Evolutionary conservation across 352 stramenopile genomes (phyloP).

Genomic region (Phytophthora sp.): DNA sequence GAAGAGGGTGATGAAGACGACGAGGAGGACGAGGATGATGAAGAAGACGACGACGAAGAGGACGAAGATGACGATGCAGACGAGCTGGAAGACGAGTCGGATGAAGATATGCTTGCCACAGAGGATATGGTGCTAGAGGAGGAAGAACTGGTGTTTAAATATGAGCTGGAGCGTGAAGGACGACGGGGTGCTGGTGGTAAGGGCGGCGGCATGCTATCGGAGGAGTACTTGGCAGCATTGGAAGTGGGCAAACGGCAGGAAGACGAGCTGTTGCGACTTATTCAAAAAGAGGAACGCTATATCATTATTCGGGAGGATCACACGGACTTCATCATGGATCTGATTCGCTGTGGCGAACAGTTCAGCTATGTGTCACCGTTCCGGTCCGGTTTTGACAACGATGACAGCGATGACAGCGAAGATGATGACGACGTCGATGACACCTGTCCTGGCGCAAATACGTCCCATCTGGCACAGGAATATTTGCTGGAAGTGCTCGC

Average conservation of each 20-base stretch:
- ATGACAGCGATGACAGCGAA: slow-evolving; percentile 50
- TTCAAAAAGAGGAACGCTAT: slow-evolving; percentile 82
- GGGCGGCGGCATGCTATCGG: slow-evolving; percentile 48
- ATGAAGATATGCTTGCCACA: slow-evolving; percentile 45
- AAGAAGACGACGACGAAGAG: slow-evolving; percentile 60
- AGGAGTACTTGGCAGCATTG: slow-evolving; percentile 69
- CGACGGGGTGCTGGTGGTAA: slow-evolving; percentile 27
- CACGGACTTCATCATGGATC: slow-evolving; percentile 81
- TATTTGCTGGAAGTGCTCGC: slow-evolving; percentile 80
- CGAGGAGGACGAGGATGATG: slow-evolving; percentile 59
- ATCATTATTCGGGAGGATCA: slow-evolving; percentile 87
- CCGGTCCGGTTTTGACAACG: slow-evolving; percentile 43
- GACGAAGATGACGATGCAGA: slow-evolving; percentile 39
- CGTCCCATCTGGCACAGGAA: slow-evolving; percentile 76
- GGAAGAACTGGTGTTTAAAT: slow-evolving; percentile 76
- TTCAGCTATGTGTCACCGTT: slow-evolving; percentile 72
- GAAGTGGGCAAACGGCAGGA: slow-evolving; percentile 73
- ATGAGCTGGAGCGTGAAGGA: slow-evolving; percentile 65
- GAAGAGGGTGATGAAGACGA: slow-evolving; percentile 71
- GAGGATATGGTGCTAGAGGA: slow-evolving; percentile 60
- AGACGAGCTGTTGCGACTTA: slow-evolving; percentile 73
- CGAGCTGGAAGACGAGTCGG: slow-evolving; percentile 46
- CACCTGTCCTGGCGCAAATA: slow-evolving; percentile 78
- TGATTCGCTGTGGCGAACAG: slow-evolving; percentile 80
- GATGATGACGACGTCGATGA: slow-evolving; percentile 67